These are phyloP conservation scores for Abortiporus biennis DNA, from an alignment of 1,284 basidiomycete genomes.

Conservation along the genomic window DNA sequence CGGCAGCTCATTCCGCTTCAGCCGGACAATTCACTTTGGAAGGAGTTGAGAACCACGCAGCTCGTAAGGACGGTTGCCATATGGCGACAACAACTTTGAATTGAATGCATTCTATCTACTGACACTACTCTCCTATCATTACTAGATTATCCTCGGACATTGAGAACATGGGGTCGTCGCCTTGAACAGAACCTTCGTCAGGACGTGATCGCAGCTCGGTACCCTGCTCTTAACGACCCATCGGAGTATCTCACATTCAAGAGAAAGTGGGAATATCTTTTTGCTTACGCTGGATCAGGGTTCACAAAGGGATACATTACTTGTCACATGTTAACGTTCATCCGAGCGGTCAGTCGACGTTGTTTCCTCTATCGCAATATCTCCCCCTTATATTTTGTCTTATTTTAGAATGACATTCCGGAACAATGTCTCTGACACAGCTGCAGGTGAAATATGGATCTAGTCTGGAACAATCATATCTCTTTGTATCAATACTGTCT, in stretches of 20 bases:
- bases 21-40: conserved; percentile 78
- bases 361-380: not conserved
- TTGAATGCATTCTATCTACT: conserved; percentile 3
- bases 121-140: not conserved
- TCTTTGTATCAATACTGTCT: too few relatives aligned
- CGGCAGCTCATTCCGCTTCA: conserved; percentile 58
- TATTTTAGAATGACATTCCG: not conserved
- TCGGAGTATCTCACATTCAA: conserved; percentile 58
- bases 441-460: too few relatives aligned
- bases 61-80: conserved; percentile 47
- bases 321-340: conserved; percentile 60
- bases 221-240: conserved; percentile 46
- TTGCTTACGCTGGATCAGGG: conserved; percentile 70
- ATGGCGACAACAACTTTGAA: not conserved
- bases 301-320: conserved; percentile 73
- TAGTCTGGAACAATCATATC: too few relatives aligned
- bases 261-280: conserved; percentile 74
- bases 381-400: not conserved
- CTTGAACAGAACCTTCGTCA: conserved; percentile 60
- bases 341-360: conserved; percentile 24
- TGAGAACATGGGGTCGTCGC: conserved; percentile 83
- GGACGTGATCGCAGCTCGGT: conserved; percentile 47
- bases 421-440: not conserved
- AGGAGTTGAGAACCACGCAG: conserved; percentile 81
- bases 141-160: conserved; percentile 79